phyloP scores from a whole-genome alignment of 1,139 yeast genomes.

The Magnusiomyces suaveolens region DNA sequence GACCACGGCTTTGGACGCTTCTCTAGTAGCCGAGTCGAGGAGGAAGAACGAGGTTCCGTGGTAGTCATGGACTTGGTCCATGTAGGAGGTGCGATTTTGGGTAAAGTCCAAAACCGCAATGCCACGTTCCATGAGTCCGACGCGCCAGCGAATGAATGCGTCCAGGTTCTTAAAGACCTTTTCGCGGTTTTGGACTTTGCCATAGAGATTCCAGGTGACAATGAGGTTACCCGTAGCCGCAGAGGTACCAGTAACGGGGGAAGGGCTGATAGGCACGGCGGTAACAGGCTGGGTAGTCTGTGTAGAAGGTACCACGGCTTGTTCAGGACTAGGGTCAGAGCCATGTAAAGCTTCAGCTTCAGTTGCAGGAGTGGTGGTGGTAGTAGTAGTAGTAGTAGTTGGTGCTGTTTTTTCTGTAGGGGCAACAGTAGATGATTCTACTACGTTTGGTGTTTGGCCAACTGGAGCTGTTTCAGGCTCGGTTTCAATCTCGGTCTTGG shows the following conservation, averaged over 20 bases:
- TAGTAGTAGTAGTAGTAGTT: slow-evolving; percentile 79
- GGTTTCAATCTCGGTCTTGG: no score
- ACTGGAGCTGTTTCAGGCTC: slow-evolving; percentile 14
- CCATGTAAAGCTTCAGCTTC: no score
- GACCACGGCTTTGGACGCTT: slow-evolving; percentile 60
- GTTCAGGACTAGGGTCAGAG: no score
- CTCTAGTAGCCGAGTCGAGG: slow-evolving; percentile 60
- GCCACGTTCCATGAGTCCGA: slow-evolving; percentile 82
- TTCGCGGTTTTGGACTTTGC: slow-evolving; percentile 53
- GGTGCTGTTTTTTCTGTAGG: slow-evolving; percentile 86
- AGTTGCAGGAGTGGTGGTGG: no score
- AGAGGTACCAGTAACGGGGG: background rate
- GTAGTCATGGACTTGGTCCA: slow-evolving; percentile 84
- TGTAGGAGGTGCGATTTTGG: slow-evolving; percentile 41
- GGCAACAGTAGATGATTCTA: slow-evolving; percentile 52
- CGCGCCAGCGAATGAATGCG: slow-evolving; percentile 70
- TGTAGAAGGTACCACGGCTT: no score
- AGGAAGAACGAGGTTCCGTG: slow-evolving; percentile 63
- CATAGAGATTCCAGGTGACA: slow-evolving; percentile 82
- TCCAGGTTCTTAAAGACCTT: slow-evolving; percentile 55
- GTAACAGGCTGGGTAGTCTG: background rate
- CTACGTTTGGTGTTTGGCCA: slow-evolving; percentile 16
- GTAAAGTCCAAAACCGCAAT: slow-evolving; percentile 52
- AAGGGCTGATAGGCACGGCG: no score
- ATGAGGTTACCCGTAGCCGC: slow-evolving; percentile 21